These are phyloP conservation scores for Russula sp. DNA, from an alignment of 768 basidiomycete species.

Conservation along the genomic window DNA sequence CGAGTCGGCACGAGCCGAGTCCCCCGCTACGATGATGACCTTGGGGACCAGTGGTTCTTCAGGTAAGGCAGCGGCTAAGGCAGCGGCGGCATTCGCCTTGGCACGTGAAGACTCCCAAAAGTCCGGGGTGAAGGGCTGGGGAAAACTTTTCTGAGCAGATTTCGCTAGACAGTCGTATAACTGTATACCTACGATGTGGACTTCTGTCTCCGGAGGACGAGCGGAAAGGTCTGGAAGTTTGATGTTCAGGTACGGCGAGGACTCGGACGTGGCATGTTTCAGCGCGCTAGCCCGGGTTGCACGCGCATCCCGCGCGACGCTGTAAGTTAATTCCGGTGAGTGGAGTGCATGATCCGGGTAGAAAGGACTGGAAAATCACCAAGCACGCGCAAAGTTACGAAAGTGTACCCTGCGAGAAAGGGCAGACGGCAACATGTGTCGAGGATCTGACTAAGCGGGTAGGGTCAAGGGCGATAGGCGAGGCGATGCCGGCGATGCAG, in stretches of 20 bases:
- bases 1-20: constrained; percentile 48
- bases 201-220: constrained; percentile 42
- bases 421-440: neutral
- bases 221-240: constrained; percentile 55
- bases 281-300: neutral
- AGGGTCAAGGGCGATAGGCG: neutral
- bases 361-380: neutral
- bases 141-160: constrained; percentile 16
- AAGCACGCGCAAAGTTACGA: neutral
- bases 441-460: too few species aligned
- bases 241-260: constrained; percentile 45
- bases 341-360: neutral
- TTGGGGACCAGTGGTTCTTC: constrained; percentile 42
- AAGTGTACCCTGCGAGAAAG: neutral
- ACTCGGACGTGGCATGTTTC: constrained; percentile 26
- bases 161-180: constrained; percentile 15
- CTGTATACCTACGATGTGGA: constrained; percentile 56
- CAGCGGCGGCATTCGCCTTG: constrained; percentile 34
- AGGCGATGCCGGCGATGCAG: neutral
- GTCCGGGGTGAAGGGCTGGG: constrained; percentile 58
- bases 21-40: constrained; percentile 50
- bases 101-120: constrained; percentile 52
- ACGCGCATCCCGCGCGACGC: neutral
- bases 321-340: constrained; percentile 1
- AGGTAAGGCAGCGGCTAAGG: too few species aligned